Base-by-base conservation (phyloP, 495 filamentous ascomycete genomes). In the Chlorociboria aeruginascens region DNA sequence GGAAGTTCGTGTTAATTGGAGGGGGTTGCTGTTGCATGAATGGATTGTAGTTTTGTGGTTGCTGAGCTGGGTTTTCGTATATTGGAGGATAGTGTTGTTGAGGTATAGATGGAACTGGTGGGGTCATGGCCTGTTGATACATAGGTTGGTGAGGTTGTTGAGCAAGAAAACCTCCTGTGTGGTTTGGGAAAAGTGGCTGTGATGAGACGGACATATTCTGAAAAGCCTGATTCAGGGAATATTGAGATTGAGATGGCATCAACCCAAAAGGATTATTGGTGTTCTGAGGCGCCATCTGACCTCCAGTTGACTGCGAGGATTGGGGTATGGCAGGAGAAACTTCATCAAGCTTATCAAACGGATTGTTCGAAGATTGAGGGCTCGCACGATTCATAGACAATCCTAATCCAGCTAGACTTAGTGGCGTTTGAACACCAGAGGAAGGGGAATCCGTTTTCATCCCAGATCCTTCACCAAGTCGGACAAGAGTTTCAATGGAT, bases 141-240 rank as follows among this genome's bases (percentile, higher is more conserved):
- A 69, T 68, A 36, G 78, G 77, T n/a, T 57, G 51, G 8, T 50
- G 43, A 32, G 35, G 56, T 31, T 59, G 56, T 30, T 74, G 69
- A 33, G 66, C 69, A 14, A 77, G 73, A 54, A 83, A 72, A 31
- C 87, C 87, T 8, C 89, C 89, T 7, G 87, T 93, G 17, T 82
- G 81, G 63, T 94, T 78, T 0, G 87, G 86, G 59, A 90, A 92
- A 30, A 94, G 69, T 12, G 82, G 78, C 53, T 80, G 79, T 53
- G 76, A 76, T 1, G 80, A 74, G 13, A 90, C 64, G n/a, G 81
- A 76, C 57, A 90, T 68, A 49, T 75, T 77, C 61, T 86, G 82
- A 58, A 90, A 81, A 6, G 85, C 79, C 46, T 76, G 70, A 12
- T 61, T 66, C 30, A 66, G 59, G 13, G 65, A 58, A 34, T 58